phyloP scores from a whole-genome alignment of 1,284 basidiomycete genomes.

The Termitomyces sp. region DNA sequence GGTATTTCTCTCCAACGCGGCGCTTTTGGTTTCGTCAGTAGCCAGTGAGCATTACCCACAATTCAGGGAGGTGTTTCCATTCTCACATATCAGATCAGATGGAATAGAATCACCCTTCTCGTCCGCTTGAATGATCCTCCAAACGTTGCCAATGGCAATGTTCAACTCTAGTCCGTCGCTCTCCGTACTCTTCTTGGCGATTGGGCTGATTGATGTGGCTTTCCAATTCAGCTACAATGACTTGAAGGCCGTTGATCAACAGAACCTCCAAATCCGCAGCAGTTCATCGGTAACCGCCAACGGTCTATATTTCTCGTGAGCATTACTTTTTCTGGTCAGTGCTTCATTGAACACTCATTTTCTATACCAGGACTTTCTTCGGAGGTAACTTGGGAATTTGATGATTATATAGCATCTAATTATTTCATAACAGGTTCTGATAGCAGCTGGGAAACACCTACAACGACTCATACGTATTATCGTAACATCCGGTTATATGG shows the following conservation, averaged over 20 bases:
- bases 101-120: conserved; percentile 53
- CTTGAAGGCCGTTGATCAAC: conserved; percentile 43
- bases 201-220: background rate
- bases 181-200: background rate
- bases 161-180: conserved; percentile 47
- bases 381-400: conserved; percentile 39
- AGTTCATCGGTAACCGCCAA: conserved; percentile 41
- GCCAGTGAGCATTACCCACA: conserved; percentile 39
- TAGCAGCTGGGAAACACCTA: conserved; percentile 57
- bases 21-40: conserved; percentile 56
- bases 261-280: conserved; percentile 48
- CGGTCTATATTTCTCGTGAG: conserved; percentile 66
- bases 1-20: conserved; percentile 71
- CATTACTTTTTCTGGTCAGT: conserved; percentile 4
- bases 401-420: background rate
- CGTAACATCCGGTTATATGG: conserved; percentile 61
- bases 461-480: conserved; percentile 61
- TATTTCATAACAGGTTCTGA: conserved; percentile 42
- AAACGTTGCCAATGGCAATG: conserved; percentile 50
- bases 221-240: conserved; percentile 46
- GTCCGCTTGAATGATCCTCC: conserved; percentile 56
- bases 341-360: background rate
- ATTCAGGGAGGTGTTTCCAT: background rate
- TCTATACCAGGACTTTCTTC: conserved; percentile 56
- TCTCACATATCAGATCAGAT: conserved; percentile 31